Evolutionary conservation across 768 basidiomycete genomes (phyloP).

Genomic region (Suillus subaureus): DNA sequence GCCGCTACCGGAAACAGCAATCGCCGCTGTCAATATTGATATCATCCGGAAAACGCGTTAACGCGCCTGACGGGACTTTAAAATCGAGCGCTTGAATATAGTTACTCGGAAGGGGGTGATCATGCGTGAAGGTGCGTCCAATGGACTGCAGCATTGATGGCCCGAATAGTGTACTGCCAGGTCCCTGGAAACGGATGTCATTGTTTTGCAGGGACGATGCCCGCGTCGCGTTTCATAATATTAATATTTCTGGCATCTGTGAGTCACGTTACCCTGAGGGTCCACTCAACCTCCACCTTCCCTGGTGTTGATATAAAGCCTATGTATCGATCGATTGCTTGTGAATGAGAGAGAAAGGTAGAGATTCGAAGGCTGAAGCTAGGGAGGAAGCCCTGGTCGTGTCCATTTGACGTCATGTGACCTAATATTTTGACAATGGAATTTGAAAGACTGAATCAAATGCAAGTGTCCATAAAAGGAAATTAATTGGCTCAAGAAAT

Average conservation of each 20-base stretch:
- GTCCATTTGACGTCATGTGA: not conserved
- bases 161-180: not conserved
- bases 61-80: not conserved
- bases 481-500: not conserved
- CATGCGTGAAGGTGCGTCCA: not conserved
- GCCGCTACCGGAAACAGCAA: not conserved
- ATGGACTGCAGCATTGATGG: not conserved
- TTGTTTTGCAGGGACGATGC: not conserved
- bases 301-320: not conserved
- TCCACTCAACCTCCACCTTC: not conserved
- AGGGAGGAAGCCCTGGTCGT: not conserved
- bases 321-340: not conserved
- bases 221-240: not conserved
- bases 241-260: not conserved
- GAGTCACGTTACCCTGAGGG: not conserved
- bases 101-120: not conserved
- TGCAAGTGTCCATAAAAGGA: slow-evolving; percentile 1
- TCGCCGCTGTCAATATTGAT: not conserved
- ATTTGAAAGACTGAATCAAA: slow-evolving; percentile 1
- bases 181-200: not conserved
- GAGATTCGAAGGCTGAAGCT: not conserved
- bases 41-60: not conserved
- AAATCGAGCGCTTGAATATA: not conserved
- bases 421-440: not conserved
- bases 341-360: not conserved